Evolutionary conservation across 208 protist genomes (phyloP), one percentile per base, ranked within the genome.

Genomic region (Acanthamoeba polyphaga): DNA sequence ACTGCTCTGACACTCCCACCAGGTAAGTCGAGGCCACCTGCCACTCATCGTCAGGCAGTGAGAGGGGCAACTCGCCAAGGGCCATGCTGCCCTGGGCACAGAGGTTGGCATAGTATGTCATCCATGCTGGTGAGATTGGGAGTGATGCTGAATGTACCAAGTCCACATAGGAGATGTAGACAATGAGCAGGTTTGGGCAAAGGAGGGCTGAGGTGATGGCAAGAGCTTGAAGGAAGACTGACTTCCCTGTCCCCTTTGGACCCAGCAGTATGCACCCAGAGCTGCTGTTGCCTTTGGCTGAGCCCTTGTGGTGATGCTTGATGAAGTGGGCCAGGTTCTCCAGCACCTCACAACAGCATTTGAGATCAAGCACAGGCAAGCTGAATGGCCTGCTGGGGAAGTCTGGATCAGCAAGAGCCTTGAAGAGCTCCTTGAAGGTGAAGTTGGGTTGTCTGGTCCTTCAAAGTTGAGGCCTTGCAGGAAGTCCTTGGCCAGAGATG

Each of bases 231-330:
- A 78, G 29, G 70, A 78, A 78, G 34, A 27, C 70, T 22, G 70
- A 78, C 70, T 78, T 78, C 34, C 70, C 70, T 7, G 70, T 78
- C 7, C 9, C 66, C 9, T 78, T 78, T 38, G 70, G 70, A 78
- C 70, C 70, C 70, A 78, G 38, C 34, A 78, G 70, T 78, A 78
- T 78, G 3, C 70, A 27, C 38, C 70, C 70, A 49, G 70, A 49
- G 70, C 70, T 12, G 34, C 70, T 27, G 70, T 78, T 78, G 38
- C 70, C 24, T 7, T 78, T 78, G 70, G 70, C 70, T 27, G 29
- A 49, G 70, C 70, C 70, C 19, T 19, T 5, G 70, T 78, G 70
- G 70, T 10, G 27, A 5, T 78, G 70, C 70, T 49, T 49, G 29
- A 78, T 49, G 70, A 78, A 49, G 10, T 34, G 27, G 38, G 70